Evolutionary conservation across 257 asterid genomes (phyloP), one percentile per base, ranked within the genome.

Genomic region (Gynochthodes officinalis): DNA sequence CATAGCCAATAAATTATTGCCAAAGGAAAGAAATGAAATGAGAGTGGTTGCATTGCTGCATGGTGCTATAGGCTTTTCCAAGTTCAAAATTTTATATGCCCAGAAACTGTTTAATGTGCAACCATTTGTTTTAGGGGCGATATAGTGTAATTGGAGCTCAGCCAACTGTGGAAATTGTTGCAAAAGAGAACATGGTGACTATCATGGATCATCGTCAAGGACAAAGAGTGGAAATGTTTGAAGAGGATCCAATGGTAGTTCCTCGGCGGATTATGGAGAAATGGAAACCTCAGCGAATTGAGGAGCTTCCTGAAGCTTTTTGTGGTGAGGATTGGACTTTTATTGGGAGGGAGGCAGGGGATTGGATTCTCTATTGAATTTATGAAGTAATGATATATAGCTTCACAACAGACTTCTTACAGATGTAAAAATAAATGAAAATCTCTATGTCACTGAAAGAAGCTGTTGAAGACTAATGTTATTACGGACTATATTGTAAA

Each of bases 61-160:
- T 11, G 42, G 49, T 70, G 42, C n/a, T 14, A 25, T 9, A 42
- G 75, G 23, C 48, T 28, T 49, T n/a, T 1, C 23, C 62, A 33
- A 16, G 28, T 49, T 12, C 4, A 37, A 50, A 37, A 27, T 15
- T 63, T 37, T 32, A 2, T 43, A 43, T 71, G 49, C 15, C 46
- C 67, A 37, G 60, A 9, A 58, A 39, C 67, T 78, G 76, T 72
- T 76, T 80, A 61, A 80, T 78, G 63, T 64, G 68, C 71, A 60
- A 75, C 55, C 73, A 73, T 75, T 16, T 73, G 43, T 86, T 79
- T 73, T 83, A 93, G 98, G 98, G 98, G 61, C 84, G 98, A 48
- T 93, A 81, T 76, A 93, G 98, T 81, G 94, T 93, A 59, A 71
- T 93, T 84, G 97, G 98, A 73, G 94, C 98, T 79, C 98, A 89